These are phyloP conservation scores for Fagus crenata DNA, from an alignment of 306 rosid genomes.

Conservation along the genomic window DNA sequence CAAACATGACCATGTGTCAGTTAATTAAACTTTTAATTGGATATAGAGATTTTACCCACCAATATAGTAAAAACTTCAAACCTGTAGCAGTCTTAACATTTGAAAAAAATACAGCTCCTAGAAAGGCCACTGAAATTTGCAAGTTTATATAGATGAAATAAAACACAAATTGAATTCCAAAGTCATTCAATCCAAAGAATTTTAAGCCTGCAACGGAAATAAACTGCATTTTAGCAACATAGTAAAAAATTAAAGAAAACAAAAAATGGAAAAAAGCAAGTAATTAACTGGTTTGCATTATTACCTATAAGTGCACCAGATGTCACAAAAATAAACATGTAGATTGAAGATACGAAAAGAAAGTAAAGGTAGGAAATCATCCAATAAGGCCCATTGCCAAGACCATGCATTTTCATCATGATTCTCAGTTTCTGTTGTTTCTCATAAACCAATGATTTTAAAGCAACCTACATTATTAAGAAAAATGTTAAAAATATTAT, in stretches of 20 bases:
- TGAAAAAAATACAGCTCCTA: slow-evolving; percentile 63
- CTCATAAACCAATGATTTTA: slow-evolving; percentile 79
- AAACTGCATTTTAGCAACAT: slow-evolving; percentile 12
- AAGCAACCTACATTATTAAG: slow-evolving; percentile 51
- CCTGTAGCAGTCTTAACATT: slow-evolving; percentile 84
- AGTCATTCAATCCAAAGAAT: slow-evolving; percentile 77
- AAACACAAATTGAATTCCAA: slow-evolving; percentile 78
- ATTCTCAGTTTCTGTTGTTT: slow-evolving; percentile 79
- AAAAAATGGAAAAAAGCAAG: background rate
- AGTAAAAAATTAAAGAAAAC: background rate
- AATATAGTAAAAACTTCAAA: slow-evolving; percentile 34
- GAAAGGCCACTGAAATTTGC: slow-evolving; percentile 81
- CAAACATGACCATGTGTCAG: slow-evolving; percentile 13
- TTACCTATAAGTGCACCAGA: slow-evolving; percentile 82
- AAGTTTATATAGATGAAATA: slow-evolving; percentile 79
- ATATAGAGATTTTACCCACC: too few relatives aligned
- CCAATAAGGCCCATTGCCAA: slow-evolving; percentile 91
- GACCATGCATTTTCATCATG: slow-evolving; percentile 99
- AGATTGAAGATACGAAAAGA: slow-evolving; percentile 56
- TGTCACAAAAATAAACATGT: slow-evolving; percentile 72
- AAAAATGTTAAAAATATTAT: too few relatives aligned
- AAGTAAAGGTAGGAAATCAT: slow-evolving; percentile 76
- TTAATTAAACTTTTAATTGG: slow-evolving; percentile 12
- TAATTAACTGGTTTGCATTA: background rate
- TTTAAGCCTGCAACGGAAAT: slow-evolving; percentile 62